Evolutionary conservation across 2,329 filamentous ascomycete species (phyloP).

Genomic region (Epichloe hybrida): DNA sequence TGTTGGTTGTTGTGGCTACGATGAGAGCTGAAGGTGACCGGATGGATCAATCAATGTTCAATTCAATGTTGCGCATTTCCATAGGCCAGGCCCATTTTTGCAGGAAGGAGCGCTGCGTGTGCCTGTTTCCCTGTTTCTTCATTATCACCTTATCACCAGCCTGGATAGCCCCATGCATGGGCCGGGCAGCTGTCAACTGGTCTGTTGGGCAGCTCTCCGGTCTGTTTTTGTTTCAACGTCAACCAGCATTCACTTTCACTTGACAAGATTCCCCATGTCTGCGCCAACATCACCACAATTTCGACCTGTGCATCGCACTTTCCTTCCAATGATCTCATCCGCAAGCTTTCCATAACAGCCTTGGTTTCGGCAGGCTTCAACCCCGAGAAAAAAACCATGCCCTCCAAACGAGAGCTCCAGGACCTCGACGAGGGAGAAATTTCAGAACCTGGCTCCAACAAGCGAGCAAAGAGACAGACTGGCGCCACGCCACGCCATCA

Average conservation of each 20-base stretch:
- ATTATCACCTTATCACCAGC: no score
- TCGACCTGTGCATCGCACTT: not conserved
- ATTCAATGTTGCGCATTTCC: no score
- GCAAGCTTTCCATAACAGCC: not conserved
- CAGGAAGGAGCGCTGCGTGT: not conserved
- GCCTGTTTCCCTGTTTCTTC: no score
- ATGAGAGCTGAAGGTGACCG: not conserved
- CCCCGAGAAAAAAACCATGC: constrained; percentile 14
- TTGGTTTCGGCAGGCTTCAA: not conserved
- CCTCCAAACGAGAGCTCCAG: constrained; percentile 21
- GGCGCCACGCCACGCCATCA: constrained; percentile 24
- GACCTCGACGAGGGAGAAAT: constrained; percentile 17
- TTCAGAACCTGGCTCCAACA: constrained; percentile 14
- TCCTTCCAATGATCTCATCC: not conserved
- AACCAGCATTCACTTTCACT: not conserved
- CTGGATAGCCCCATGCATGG: no score
- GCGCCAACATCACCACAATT: not conserved
- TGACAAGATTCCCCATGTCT: not conserved
- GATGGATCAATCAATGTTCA: no score
- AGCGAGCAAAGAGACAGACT: constrained; percentile 13
- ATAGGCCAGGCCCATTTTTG: not conserved
- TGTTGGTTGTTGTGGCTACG: not conserved
- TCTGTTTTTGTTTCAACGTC: no score
- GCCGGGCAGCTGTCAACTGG: no score
- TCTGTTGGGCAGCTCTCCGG: no score